A percentile compares a stretch with the other conserved stretches of the same genome.
phyloP scores from a whole-genome alignment of 2,329 filamentous ascomycete genomes.

The Fusarium lateritium region DNA sequence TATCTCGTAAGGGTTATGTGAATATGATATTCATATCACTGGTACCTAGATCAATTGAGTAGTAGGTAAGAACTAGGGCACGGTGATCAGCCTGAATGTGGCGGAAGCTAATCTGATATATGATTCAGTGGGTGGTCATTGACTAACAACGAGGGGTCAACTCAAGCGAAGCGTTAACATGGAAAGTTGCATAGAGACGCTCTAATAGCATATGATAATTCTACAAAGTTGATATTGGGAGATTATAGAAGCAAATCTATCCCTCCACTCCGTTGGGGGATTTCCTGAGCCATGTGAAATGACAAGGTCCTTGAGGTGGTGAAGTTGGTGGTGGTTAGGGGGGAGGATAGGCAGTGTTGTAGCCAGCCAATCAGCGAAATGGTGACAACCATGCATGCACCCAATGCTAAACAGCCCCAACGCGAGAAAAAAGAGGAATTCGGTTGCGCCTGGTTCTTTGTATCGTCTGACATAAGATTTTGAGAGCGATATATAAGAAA shows the following conservation, averaged over 20 bases:
- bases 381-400: constrained; percentile 21
- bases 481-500: neutral
- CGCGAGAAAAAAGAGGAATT: neutral
- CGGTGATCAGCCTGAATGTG: constrained; percentile 7
- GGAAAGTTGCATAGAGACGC: neutral
- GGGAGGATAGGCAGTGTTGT: constrained; percentile 26
- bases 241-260: no score
- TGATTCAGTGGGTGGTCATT: constrained; percentile 19
- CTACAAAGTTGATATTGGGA: no score
- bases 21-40: neutral
- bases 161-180: neutral
- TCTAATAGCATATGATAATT: no score
- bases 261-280: no score
- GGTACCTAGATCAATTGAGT: neutral
- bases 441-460: neutral
- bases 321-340: constrained; percentile 5
- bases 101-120: constrained; percentile 18
- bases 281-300: no score
- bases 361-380: constrained; percentile 42
- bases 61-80: neutral
- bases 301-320: no score
- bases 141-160: neutral
- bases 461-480: constrained; percentile 8
- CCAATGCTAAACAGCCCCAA: neutral
- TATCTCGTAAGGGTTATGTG: neutral